Percentiles rank a stretch among this genome's conserved stretches.
Conservation (phyloP, 2,329 filamentous ascomycete species). For the Sarocladium strictum region DNA sequence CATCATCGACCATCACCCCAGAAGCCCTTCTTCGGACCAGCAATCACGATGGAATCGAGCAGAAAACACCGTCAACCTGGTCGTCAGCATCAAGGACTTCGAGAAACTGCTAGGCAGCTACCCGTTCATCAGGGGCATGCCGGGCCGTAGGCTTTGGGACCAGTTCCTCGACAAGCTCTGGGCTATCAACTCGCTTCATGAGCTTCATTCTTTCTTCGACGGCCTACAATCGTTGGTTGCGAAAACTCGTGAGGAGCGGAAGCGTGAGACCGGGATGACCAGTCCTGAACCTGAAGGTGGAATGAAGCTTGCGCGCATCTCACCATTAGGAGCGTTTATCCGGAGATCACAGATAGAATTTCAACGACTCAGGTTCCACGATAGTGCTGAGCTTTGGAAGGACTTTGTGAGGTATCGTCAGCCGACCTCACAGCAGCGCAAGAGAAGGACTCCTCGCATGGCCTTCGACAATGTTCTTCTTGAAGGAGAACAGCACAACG, state of each 20-base stretch:
- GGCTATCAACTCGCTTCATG: slow-evolving; percentile 76
- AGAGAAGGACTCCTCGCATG: slow-evolving; percentile 54
- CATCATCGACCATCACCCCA: slow-evolving; percentile 43
- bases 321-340: slow-evolving; percentile 77
- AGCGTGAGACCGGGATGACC: slow-evolving; percentile 37
- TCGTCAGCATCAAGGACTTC: slow-evolving; percentile 52
- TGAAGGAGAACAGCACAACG: slow-evolving; percentile 39
- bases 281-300: slow-evolving; percentile 33
- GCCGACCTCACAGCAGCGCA: slow-evolving; percentile 61
- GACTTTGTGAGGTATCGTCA: slow-evolving; percentile 76
- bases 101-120: slow-evolving; percentile 50
- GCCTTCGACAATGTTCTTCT: slow-evolving; percentile 53
- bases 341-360: slow-evolving; percentile 75
- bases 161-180: slow-evolving; percentile 76
- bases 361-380: slow-evolving; percentile 70
- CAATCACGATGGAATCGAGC: slow-evolving; percentile 39
- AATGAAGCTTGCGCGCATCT: slow-evolving; percentile 63
- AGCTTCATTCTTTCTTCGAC: slow-evolving; percentile 71
- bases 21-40: slow-evolving; percentile 21
- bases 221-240: slow-evolving; percentile 51
- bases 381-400: slow-evolving; percentile 73
- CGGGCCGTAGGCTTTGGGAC: slow-evolving; percentile 83
- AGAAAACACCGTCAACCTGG: slow-evolving; percentile 43
- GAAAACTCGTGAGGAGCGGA: slow-evolving; percentile 56
- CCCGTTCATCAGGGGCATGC: slow-evolving; percentile 50